These are phyloP conservation scores for Castanea crenata DNA, from an alignment of 306 rosid species.

Conservation along the genomic window DNA sequence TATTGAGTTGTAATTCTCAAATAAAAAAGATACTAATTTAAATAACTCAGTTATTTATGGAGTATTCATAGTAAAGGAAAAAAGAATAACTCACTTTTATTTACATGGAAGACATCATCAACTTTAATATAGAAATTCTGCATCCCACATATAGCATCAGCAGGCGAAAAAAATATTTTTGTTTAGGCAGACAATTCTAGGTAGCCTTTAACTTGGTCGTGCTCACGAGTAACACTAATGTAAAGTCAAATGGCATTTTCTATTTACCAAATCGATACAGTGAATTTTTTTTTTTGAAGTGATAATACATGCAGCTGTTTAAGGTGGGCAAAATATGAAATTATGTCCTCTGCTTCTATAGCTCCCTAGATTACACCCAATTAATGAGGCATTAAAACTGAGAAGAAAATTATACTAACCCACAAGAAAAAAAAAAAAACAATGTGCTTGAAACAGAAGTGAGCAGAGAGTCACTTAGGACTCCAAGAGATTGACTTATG, in stretches of 20 bases:
- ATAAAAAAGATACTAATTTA: not conserved
- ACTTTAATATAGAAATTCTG: conserved; percentile 96
- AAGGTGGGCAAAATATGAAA: not conserved
- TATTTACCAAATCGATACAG: conserved; percentile 2
- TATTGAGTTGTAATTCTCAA: not conserved
- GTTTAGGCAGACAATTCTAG: conserved; percentile 96
- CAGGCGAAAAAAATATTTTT: conserved; percentile 79
- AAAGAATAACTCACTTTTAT: conserved; percentile 56
- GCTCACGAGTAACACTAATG: conserved; percentile 14
- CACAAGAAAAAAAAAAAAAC: not conserved
- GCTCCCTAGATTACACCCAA: conserved; percentile 95
- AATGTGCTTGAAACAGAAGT: not conserved
- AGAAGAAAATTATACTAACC: not conserved
- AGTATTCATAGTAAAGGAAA: not conserved
- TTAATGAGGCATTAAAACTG: conserved; percentile 70
- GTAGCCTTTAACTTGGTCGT: conserved; percentile 98
- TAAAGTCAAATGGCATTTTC: conserved; percentile 12
- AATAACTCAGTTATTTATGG: not conserved
- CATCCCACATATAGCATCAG: conserved; percentile 84
- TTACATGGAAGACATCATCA: conserved; percentile 94
- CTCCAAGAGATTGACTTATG: not conserved
- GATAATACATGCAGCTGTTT: not conserved
- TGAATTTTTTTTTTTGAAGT: not conserved
- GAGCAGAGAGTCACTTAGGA: not conserved
- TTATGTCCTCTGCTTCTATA: conserved; percentile 83